Evolutionary conservation across 2,329 filamentous ascomycete species (phyloP).

Genomic region (Leptographium wingfieldii): DNA sequence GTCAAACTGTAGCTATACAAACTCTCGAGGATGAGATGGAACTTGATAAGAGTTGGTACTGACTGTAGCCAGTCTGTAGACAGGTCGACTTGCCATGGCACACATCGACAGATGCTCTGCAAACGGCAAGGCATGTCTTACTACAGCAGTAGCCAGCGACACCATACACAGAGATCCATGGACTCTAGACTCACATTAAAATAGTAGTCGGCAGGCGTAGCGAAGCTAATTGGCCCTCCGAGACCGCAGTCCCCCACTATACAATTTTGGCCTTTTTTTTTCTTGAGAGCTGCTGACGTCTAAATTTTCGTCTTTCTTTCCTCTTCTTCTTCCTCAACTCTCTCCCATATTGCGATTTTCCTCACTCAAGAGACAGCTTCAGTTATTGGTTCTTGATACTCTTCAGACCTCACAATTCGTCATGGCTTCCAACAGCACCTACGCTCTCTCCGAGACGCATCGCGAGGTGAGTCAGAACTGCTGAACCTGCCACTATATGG

Average conservation of each 20-base stretch:
- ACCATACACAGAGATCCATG: neutral
- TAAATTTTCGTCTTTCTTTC: neutral
- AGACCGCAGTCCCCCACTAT: neutral
- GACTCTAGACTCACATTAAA: neutral
- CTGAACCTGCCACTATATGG: slow-evolving; percentile 1
- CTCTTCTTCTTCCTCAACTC: neutral
- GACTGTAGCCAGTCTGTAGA: no score
- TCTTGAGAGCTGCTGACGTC: neutral
- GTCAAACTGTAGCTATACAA: no score
- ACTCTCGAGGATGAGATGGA: no score
- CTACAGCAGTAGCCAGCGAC: no score
- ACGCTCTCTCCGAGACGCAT: slow-evolving; percentile 13
- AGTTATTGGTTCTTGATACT: neutral
- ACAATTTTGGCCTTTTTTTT: neutral
- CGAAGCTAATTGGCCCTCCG: neutral
- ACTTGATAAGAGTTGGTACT: no score
- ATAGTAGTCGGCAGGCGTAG: neutral
- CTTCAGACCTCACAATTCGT: neutral
- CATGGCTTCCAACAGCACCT: slow-evolving; percentile 26
- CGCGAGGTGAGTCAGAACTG: slow-evolving; percentile 8
- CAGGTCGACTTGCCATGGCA: no score
- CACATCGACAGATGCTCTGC: no score
- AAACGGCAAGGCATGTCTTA: no score
- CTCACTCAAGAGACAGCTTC: neutral
- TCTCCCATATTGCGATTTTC: neutral